Base-by-base conservation (phyloP, 345 rosid genomes). In the Aquilaria sinensis region DNA sequence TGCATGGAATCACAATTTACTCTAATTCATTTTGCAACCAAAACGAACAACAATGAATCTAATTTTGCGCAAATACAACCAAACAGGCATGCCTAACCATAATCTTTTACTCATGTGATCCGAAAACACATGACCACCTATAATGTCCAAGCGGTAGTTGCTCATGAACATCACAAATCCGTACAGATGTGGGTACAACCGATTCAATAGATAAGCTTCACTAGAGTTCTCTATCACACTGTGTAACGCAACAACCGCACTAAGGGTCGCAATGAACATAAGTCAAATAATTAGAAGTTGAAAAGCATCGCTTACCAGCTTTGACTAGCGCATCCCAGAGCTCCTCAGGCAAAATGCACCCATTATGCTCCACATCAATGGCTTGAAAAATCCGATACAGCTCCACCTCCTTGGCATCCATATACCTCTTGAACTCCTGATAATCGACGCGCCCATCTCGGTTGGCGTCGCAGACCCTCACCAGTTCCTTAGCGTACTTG, bases 391-490 rank as follows among this genome's bases (percentile, higher is more conserved):
- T 88, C 65, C 65, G 41, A 62, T 88, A 85, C 23, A 88, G 73
- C 74, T 85, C 96, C 41, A 88, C 81, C 83, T 88, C 92, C 70
- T 88, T 85, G 57, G 71, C 83, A 46, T 93, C 97, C 98, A 93
- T 93, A 66, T 93, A 90, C 47, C 90, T 73, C 78, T 84, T 83
- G 62, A 93, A 93, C 76, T 93, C 98, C 16, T 74, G 74, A 66
- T 88, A 93, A 70, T 87, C 94, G 2, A 90, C 96, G 31, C 90
- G 78, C n/a, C 97, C 97, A 54, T 93, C 98, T 57, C 85, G 77
- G 69, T 93, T 80, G 10, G 90, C 79, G 68, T 93, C 96, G 52
- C 96, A 87, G 46, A 78, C 97, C 72, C 70, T 81, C 73, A 82
- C 64, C 73, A 93, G 74, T 69, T 93, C 98, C 71, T 61, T 88